Evolutionary conservation across 768 basidiomycete genomes (phyloP).

Genomic region (Trametes coccinea): DNA sequence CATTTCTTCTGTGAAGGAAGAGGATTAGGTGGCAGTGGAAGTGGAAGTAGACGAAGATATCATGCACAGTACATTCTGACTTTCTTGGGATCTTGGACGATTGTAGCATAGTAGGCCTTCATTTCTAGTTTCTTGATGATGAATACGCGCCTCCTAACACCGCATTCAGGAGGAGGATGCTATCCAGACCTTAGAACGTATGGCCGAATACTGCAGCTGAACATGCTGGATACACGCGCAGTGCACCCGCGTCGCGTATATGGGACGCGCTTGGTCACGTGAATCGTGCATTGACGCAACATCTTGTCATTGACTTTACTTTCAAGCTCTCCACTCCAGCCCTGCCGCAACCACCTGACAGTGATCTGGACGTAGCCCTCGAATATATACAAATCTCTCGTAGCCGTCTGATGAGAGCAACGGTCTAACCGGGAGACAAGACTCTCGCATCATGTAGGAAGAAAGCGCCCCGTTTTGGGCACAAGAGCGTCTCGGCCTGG

Average conservation of each 20-base stretch:
- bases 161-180: too few species aligned
- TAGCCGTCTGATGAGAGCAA: neutral
- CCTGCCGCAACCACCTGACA: too few species aligned
- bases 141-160: too few species aligned
- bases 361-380: too few species aligned
- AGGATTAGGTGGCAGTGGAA: neutral
- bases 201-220: too few species aligned
- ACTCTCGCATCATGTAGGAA: neutral
- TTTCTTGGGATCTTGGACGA: neutral
- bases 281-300: too few species aligned
- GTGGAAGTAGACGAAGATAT: too few species aligned
- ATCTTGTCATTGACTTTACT: too few species aligned
- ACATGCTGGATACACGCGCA: neutral
- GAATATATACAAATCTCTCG: too few species aligned
- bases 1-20: neutral
- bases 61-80: neutral
- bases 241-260: neutral
- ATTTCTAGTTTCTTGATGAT: too few species aligned
- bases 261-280: neutral
- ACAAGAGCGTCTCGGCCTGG: slow-evolving; percentile 8
- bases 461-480: slow-evolving; percentile 1
- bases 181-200: too few species aligned
- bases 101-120: neutral
- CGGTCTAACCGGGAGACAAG: neutral
- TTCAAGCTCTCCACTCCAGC: too few species aligned